These are phyloP conservation scores for Euphorbia peplus DNA, from an alignment of 345 rosid genomes.

Conservation along the genomic window DNA sequence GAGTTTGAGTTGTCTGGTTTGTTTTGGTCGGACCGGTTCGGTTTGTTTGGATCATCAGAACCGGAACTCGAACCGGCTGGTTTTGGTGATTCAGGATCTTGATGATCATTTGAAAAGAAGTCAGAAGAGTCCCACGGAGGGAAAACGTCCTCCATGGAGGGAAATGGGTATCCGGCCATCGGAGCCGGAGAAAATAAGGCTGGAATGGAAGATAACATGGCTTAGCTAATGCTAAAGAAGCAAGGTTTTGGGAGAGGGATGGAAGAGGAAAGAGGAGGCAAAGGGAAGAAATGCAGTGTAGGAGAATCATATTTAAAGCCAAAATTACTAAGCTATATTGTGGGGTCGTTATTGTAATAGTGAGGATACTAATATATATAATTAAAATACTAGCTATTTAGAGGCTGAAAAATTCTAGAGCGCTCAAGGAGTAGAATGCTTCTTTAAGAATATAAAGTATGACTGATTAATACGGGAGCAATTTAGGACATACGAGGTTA, in stretches of 20 bases:
- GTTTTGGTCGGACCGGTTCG: constrained; percentile 25
- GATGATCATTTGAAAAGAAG: constrained; percentile 23
- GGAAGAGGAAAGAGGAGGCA: constrained; percentile 77
- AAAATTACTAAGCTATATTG: too few species aligned
- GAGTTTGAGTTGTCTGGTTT: constrained; percentile 30
- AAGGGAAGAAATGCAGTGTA: constrained; percentile 81
- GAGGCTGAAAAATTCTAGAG: too few species aligned
- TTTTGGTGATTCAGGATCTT: constrained; percentile 37
- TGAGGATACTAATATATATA: too few species aligned
- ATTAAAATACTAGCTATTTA: too few species aligned
- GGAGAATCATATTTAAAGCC: constrained; percentile 62
- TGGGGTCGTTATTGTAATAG: too few species aligned
- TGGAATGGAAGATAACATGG: constrained; percentile 58
- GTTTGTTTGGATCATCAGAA: constrained; percentile 42
- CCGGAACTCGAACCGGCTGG: constrained; percentile 39
- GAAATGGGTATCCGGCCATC: constrained; percentile 37
- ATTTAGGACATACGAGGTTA: too few species aligned
- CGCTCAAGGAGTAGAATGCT: too few species aligned
- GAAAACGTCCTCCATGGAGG: constrained; percentile 44
- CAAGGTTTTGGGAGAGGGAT: constrained; percentile 20
- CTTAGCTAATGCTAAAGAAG: background rate
- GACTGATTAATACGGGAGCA: too few species aligned
- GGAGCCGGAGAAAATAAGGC: constrained; percentile 36
- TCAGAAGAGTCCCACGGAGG: constrained; percentile 63
- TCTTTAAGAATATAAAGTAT: too few species aligned